These are phyloP conservation scores for Sicyos edulis DNA, from an alignment of 306 rosid genomes.

Conservation along the genomic window DNA sequence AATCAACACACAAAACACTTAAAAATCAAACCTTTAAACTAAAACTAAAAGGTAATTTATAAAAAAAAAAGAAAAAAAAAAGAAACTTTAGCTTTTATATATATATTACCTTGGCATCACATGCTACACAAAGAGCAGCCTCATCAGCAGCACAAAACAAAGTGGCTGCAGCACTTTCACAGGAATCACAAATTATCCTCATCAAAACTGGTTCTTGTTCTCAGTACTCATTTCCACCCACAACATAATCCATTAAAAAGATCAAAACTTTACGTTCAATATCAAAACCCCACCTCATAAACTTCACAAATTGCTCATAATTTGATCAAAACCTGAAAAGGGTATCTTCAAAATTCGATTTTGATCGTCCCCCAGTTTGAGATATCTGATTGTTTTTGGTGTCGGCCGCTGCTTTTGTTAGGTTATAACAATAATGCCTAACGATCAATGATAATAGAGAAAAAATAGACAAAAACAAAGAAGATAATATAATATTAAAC, in stretches of 20 bases:
- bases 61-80: too few relatives aligned
- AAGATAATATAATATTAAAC: constrained; percentile 12
- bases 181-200: constrained; percentile 98
- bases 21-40: background rate
- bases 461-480: background rate
- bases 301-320: background rate
- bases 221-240: constrained; percentile 57
- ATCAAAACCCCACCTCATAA: background rate
- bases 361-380: background rate
- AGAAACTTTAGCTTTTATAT: too few relatives aligned
- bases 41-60: background rate
- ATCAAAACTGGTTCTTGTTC: constrained; percentile 38
- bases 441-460: background rate
- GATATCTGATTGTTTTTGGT: constrained; percentile 10
- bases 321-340: constrained; percentile 9
- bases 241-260: constrained; percentile 24
- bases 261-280: constrained; percentile 12
- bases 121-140: constrained; percentile 90
- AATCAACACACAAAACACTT: constrained; percentile 11
- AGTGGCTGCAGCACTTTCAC: constrained; percentile 92
- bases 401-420: constrained; percentile 9
- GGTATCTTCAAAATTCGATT: background rate
- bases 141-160: constrained; percentile 99
- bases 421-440: constrained; percentile 9
- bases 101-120: constrained; percentile 71